Conservation (phyloP, 2,329 filamentous ascomycete species). For the Diaporthe sp. region DNA sequence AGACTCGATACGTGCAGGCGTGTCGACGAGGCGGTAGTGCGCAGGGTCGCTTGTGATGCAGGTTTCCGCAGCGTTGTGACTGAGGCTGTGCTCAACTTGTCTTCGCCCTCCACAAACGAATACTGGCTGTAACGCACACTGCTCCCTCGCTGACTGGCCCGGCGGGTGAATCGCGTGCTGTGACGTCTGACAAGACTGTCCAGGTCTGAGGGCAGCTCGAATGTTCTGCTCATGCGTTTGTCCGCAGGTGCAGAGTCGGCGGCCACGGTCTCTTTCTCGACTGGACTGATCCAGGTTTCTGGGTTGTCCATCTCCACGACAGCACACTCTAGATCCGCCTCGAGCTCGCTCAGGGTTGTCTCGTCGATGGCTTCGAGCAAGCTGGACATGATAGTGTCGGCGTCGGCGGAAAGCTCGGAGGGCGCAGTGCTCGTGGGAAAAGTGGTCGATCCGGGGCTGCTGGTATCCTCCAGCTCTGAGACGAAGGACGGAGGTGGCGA, state of each 20-base stretch:
- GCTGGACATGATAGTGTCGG: slow-evolving; percentile 20
- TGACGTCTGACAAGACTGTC: slow-evolving; percentile 26
- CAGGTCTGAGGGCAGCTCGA: slow-evolving; percentile 20
- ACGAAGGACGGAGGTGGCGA: slow-evolving; percentile 4
- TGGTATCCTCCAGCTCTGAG: slow-evolving; percentile 13
- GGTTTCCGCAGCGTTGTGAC: neutral
- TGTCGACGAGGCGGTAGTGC: neutral
- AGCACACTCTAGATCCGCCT: slow-evolving; percentile 22
- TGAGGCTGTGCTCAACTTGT: neutral
- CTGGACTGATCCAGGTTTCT: neutral
- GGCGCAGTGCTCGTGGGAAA: neutral
- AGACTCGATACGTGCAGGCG: neutral
- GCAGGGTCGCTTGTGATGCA: neutral
- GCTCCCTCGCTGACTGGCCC: neutral
- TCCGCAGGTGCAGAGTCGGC: neutral
- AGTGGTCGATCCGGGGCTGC: neutral
- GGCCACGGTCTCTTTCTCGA: neutral
- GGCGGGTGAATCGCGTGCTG: slow-evolving; percentile 24
- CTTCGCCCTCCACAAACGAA: neutral
- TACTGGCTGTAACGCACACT: slow-evolving; percentile 10
- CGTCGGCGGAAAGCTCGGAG: slow-evolving; percentile 13
- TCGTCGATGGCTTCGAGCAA: slow-evolving; percentile 18
- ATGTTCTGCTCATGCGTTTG: slow-evolving; percentile 13
- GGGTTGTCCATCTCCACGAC: slow-evolving; percentile 25
- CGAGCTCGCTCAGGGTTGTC: slow-evolving; percentile 16